A percentile compares a stretch with the other conserved stretches of the same genome.
Conservation (phyloP, 192 early-diverging fungal species). For the Phlyctochytrium planicorne region DNA sequence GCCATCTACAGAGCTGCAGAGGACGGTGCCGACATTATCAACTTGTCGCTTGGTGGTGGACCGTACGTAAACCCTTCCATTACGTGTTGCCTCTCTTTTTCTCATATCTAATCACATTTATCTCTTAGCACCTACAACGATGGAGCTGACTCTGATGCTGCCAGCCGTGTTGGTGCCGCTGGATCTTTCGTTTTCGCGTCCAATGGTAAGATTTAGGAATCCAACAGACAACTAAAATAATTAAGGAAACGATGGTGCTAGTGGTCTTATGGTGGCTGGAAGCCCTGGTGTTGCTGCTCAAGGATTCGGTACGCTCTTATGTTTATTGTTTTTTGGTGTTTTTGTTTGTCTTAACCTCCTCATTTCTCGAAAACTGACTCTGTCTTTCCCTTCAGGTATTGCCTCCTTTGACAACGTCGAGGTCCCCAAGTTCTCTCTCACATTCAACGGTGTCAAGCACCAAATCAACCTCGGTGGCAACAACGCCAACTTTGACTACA, state of each 20-base stretch:
- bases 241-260: constrained; percentile 72
- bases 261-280: constrained; percentile 54
- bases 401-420: constrained; percentile 18
- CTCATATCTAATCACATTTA: too few relatives aligned
- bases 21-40: constrained; percentile 80
- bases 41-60: constrained; percentile 75
- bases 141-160: constrained; percentile 61
- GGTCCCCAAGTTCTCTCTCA: background rate
- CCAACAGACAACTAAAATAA: constrained; percentile 28
- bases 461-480: background rate
- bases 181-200: constrained; percentile 44
- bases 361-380: too few relatives aligned
- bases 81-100: too few relatives aligned
- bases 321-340: too few relatives aligned
- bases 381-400: too few relatives aligned
- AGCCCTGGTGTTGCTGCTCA: constrained; percentile 14
- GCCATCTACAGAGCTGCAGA: constrained; percentile 69
- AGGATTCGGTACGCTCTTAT: constrained; percentile 9
- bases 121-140: constrained; percentile 56
- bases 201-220: background rate
- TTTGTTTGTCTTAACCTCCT: too few relatives aligned
- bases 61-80: too few relatives aligned
- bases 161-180: constrained; percentile 43
- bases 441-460: background rate
- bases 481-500: background rate